phyloP scores from a whole-genome alignment of 768 basidiomycete genomes.

The Russula abietina region DNA sequence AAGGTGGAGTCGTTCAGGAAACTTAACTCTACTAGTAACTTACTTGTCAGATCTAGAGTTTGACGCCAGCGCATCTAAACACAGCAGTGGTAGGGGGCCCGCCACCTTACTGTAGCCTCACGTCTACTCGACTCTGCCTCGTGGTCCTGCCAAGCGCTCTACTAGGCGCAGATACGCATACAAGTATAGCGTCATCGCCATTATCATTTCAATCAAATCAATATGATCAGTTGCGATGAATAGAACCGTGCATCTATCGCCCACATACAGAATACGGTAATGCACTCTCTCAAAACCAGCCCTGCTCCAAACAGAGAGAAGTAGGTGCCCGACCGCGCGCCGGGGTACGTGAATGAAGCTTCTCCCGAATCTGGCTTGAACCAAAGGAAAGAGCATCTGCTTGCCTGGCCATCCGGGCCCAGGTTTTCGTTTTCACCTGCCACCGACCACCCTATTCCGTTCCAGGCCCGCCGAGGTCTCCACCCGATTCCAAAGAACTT shows the following conservation, averaged over 20 bases:
- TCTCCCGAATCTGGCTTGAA: not conserved
- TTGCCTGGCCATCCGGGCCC: not conserved
- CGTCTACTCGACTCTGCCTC: not conserved
- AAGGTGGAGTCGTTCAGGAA: not conserved
- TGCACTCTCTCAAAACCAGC: not conserved
- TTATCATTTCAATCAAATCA: not conserved
- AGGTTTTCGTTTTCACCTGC: no score
- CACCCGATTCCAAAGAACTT: not conserved
- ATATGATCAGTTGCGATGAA: not conserved
- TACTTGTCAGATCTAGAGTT: constrained; percentile 5
- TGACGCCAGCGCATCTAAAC: not conserved
- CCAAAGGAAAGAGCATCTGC: not conserved
- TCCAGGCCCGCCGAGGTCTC: not conserved
- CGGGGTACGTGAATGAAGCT: not conserved
- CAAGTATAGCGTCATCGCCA: not conserved
- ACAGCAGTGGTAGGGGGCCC: not conserved
- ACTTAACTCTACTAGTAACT: not conserved
- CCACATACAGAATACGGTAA: not conserved
- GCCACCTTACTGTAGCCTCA: not conserved
- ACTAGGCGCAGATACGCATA: not conserved
- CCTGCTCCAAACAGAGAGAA: not conserved
- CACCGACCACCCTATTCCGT: not conserved
- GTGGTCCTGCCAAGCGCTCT: not conserved
- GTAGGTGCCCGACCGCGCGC: not conserved
- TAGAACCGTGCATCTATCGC: not conserved